Evolutionary conservation across 257 asterid species (phyloP).

Genomic region (Gynochthodes officinalis): DNA sequence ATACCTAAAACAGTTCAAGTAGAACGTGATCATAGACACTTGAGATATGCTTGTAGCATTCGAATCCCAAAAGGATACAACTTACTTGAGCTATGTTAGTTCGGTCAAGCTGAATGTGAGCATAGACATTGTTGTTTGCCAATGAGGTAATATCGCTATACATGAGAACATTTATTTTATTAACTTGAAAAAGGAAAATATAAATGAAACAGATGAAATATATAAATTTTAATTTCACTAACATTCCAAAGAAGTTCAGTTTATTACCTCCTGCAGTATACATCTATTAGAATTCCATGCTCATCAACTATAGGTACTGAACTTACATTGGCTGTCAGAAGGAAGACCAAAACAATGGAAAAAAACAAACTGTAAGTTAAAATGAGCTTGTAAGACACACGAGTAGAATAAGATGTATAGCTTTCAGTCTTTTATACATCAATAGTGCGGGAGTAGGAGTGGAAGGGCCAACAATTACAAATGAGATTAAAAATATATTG

Average conservation of each 20-base stretch:
- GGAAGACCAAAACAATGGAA: neutral
- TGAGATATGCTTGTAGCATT: neutral
- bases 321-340: conserved; percentile 55
- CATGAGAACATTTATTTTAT: conserved; percentile 13
- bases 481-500: neutral
- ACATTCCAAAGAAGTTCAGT: conserved; percentile 1
- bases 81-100: conserved; percentile 53
- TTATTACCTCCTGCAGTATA: conserved; percentile 60
- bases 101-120: conserved; percentile 50
- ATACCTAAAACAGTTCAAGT: conserved; percentile 34
- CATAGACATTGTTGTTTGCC: conserved; percentile 49
- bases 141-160: conserved; percentile 61
- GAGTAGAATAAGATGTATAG: neutral
- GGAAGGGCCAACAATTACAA: neutral
- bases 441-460: neutral
- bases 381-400: neutral
- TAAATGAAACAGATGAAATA: neutral
- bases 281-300: conserved; percentile 40
- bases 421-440: neutral
- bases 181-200: neutral
- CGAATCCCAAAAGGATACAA: neutral
- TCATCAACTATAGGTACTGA: conserved; percentile 60
- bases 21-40: neutral
- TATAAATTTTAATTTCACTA: neutral
- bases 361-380: neutral